Conservation (phyloP, 2,329 filamentous ascomycete genomes). For the Fusarium staphyleae region DNA sequence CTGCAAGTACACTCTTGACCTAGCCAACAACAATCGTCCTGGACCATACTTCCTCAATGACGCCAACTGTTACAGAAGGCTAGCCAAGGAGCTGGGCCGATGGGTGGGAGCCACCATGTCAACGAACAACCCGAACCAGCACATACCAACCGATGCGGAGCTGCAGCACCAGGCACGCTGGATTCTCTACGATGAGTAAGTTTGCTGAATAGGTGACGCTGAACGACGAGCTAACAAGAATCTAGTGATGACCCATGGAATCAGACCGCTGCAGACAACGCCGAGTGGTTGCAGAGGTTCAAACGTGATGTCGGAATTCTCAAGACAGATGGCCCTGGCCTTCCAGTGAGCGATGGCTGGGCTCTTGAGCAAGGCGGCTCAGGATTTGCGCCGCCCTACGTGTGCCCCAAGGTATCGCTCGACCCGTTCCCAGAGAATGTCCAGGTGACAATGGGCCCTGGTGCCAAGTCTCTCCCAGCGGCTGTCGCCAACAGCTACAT, state of each 20-base stretch:
- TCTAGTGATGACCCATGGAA: conserved; percentile 68
- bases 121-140: conserved; percentile 65
- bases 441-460: conserved; percentile 46
- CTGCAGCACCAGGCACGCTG: conserved; percentile 69
- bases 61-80: conserved; percentile 65
- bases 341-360: conserved; percentile 54
- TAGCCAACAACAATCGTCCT: conserved; percentile 16
- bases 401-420: conserved; percentile 52
- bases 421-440: conserved; percentile 46
- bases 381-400: conserved; percentile 64
- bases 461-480: conserved; percentile 52
- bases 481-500: conserved; percentile 58
- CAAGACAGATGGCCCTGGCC: conserved; percentile 58
- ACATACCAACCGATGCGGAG: conserved; percentile 67
- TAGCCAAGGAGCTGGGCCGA: conserved; percentile 61
- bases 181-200: conserved; percentile 68
- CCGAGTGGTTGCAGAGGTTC: conserved; percentile 69
- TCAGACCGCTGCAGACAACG: conserved; percentile 68
- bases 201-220: conserved; percentile 10
- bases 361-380: conserved; percentile 58
- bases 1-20: conserved; percentile 5
- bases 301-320: conserved; percentile 65
- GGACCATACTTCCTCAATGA: conserved; percentile 62
- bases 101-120: conserved; percentile 63
- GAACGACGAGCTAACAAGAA: conserved; percentile 27